Base-by-base conservation (phyloP, 805 yeast species). In the Wickerhamiella azymoides region DNA sequence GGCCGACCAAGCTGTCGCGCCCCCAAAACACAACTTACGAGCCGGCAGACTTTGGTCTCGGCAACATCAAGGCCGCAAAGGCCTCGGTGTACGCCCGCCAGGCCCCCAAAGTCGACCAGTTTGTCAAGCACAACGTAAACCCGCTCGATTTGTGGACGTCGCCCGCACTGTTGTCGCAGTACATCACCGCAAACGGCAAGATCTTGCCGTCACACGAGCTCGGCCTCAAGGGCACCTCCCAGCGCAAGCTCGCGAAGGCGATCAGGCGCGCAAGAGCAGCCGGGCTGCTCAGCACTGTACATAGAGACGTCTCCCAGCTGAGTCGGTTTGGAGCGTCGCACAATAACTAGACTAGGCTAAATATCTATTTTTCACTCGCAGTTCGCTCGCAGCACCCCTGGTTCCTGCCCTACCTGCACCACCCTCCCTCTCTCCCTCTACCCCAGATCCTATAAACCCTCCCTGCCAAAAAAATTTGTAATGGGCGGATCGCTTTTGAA, bases 231-330 rank as follows among this genome's bases (percentile, higher is more conserved):
- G 71, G 72, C 10, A 70, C 67, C 52, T 82, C 80, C 56, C 95
- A 86, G 59, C 76, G 75, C 57, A 70, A 72, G 54, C 63, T 86
- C 54, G 70, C 86, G 1, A 80, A 76, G 54, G 93, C 95, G 14
- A 72, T 86, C 39, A 77, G 82, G 58, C 72, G 95, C 54, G 79
- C 88, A 13, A 76, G 89, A 58, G 77, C 81, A 3, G 77, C 80
- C 46, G 96, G 96, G 0, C 69, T 85, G 49, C 66, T 86, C 60
- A 77, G 92, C 37, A 68, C 78, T 50, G 80, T 79, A n/a, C 86
- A 83, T 56, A 32, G 50, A 9, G 40, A 38, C 21, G 49, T 46
- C 3, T 26, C 28, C 8, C 37, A 35, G 26, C 26, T 46, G 13
- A 37, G 33, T n/a, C 33, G 24, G 10, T 35, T 17, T 14, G 9